Percentiles rank a stretch among this genome's conserved stretches.
Evolutionary conservation across 163 green algal genomes (phyloP).

Genomic region (Picocystis sp.): DNA sequence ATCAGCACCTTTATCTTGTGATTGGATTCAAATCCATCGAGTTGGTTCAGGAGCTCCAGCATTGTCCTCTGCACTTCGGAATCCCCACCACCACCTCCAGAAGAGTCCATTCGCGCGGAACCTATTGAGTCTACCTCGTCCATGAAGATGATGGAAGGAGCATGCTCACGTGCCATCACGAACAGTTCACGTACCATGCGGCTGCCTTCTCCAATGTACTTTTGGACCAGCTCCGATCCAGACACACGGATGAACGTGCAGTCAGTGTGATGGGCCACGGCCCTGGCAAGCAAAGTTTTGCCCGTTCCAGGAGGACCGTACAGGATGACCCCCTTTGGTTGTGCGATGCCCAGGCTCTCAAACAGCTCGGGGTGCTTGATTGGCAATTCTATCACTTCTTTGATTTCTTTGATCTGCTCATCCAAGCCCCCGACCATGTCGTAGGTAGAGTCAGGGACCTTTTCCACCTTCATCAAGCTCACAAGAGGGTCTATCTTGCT

Average conservation of each 20-base stretch:
- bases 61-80: constrained; percentile 97
- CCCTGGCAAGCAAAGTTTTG: constrained; percentile 93
- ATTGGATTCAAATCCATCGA: constrained; percentile 95
- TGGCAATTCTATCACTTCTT: constrained; percentile 98
- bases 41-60: constrained; percentile 98
- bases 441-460: constrained; percentile 98
- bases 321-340: constrained; percentile 60
- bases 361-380: constrained; percentile 99
- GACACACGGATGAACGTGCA: constrained; percentile 99
- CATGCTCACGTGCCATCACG: constrained; percentile 92
- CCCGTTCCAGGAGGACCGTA: constrained; percentile 8
- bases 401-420: constrained; percentile 99
- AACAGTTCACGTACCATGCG: constrained; percentile 98
- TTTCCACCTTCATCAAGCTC: constrained; percentile 99
- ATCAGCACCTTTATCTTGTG: constrained; percentile 99
- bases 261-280: constrained; percentile 98
- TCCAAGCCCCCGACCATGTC: constrained; percentile 99
- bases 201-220: constrained; percentile 95
- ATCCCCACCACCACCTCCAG: constrained; percentile 55
- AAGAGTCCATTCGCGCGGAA: constrained; percentile 66
- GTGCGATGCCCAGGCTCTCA: constrained; percentile 88
- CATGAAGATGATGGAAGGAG: constrained; percentile 99
- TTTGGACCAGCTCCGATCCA: constrained; percentile 94
- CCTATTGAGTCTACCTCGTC: constrained; percentile 98
- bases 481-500: constrained; percentile 86